Evolutionary conservation across 345 rosid species (phyloP).

Genomic region (Lepidium didymum): DNA sequence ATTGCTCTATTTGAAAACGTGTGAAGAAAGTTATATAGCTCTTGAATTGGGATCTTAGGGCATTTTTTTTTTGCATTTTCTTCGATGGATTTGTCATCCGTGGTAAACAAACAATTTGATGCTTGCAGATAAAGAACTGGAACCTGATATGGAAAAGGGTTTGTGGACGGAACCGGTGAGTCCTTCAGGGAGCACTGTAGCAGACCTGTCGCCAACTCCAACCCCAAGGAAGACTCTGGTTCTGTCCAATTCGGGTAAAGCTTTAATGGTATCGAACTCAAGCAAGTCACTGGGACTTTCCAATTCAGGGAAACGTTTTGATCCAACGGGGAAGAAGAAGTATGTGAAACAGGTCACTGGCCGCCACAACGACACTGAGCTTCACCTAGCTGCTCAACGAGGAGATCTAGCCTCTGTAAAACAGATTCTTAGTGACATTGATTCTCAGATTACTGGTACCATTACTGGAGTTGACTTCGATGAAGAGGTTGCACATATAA

Average conservation of each 20-base stretch:
- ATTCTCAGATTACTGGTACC: slow-evolving; percentile 61
- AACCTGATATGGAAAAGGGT: slow-evolving; percentile 28
- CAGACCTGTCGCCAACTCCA: slow-evolving; percentile 31
- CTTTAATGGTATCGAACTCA: slow-evolving; percentile 56
- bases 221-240: slow-evolving; percentile 50
- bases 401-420: slow-evolving; percentile 60
- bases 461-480: slow-evolving; percentile 68
- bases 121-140: slow-evolving; percentile 22
- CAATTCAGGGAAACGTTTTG: slow-evolving; percentile 68
- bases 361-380: slow-evolving; percentile 89
- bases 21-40: not conserved
- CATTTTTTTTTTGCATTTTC: not conserved
- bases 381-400: slow-evolving; percentile 82
- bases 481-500: slow-evolving; percentile 67
- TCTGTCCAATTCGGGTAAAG: slow-evolving; percentile 56
- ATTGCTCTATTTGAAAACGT: not conserved
- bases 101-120: slow-evolving; percentile 15
- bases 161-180: slow-evolving; percentile 13
- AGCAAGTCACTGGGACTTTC: slow-evolving; percentile 53
- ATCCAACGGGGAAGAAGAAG: slow-evolving; percentile 61
- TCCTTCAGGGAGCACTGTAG: slow-evolving; percentile 22
- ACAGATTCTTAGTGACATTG: slow-evolving; percentile 68
- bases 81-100: not conserved
- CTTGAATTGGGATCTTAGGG: not conserved
- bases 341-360: slow-evolving; percentile 96